These are phyloP conservation scores for Podospora appendiculata DNA, from an alignment of 495 filamentous ascomycete genomes.

Conservation along the genomic window DNA sequence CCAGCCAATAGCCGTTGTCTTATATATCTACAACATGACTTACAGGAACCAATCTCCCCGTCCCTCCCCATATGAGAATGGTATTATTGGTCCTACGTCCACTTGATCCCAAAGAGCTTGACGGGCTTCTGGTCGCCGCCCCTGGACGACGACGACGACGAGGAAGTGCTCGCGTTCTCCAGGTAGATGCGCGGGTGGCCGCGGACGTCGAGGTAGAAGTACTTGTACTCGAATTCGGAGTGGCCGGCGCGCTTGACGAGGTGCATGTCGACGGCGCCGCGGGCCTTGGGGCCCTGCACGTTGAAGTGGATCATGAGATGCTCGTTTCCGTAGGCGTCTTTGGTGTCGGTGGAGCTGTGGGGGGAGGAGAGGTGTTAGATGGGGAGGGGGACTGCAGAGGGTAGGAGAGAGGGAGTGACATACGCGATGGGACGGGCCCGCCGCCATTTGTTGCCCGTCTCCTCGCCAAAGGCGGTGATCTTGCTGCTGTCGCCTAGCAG, in stretches of 20 bases:
- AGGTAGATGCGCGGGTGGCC: slow-evolving; percentile 53
- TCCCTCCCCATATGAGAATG: too few relatives aligned
- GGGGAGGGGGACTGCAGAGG: too few relatives aligned
- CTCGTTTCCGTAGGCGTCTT: slow-evolving; percentile 67
- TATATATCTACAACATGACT: too few relatives aligned
- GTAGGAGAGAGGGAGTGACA: slow-evolving; percentile 16
- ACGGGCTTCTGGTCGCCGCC: slow-evolving; percentile 36
- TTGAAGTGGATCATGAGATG: slow-evolving; percentile 87
- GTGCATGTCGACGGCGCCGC: slow-evolving; percentile 69
- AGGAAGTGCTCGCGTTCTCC: slow-evolving; percentile 43
- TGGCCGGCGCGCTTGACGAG: slow-evolving; percentile 56
- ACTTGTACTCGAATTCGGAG: slow-evolving; percentile 68
- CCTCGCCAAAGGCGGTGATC: slow-evolving; percentile 79
- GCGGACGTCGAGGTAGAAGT: slow-evolving; percentile 70
- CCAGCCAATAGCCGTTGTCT: too few relatives aligned
- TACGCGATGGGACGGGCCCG: slow-evolving; percentile 79
- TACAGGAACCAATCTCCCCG: too few relatives aligned
- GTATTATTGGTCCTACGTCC: not conserved
- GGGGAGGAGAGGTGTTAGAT: too few relatives aligned
- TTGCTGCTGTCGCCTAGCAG: slow-evolving; percentile 70
- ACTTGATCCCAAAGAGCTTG: slow-evolving; percentile 50
- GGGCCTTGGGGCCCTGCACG: slow-evolving; percentile 67
- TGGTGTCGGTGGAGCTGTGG: slow-evolving; percentile 54
- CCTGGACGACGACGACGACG: slow-evolving; percentile 9
- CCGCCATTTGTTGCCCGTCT: slow-evolving; percentile 74